Conservation (phyloP, 1,284 basidiomycete genomes). For the Sanguinoderma infundibulare region DNA sequence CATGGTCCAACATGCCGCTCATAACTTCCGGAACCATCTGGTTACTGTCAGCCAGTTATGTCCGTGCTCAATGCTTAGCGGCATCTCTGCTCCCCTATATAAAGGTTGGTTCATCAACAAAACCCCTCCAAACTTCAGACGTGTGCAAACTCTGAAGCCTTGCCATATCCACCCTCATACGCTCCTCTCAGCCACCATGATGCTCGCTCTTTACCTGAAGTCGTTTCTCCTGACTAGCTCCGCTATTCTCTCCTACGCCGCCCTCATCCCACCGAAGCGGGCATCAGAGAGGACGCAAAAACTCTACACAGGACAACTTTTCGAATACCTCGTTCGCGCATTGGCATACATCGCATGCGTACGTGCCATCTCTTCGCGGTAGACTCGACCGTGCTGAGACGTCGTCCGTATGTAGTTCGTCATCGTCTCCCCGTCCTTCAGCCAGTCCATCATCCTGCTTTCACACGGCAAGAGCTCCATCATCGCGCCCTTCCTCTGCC, state of each 20-base stretch:
- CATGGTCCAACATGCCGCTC: background rate
- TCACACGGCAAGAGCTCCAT: conserved; percentile 31
- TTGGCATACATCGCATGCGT: conserved; percentile 8
- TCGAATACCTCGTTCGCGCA: conserved; percentile 14
- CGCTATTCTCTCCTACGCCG: background rate
- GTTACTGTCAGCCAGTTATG: background rate
- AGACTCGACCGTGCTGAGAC: background rate
- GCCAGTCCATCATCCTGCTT: conserved; percentile 22
- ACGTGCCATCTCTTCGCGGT: background rate
- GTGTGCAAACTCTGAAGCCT: background rate
- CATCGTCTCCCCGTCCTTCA: conserved; percentile 3
- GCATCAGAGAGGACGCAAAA: background rate
- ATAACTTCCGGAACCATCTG: background rate
- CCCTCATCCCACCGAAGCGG: background rate
- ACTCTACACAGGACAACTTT: conserved; percentile 12
- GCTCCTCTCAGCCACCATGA: background rate
- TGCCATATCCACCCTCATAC: background rate
- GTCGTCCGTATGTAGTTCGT: background rate
- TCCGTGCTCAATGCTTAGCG: background rate
- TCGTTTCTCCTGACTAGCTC: background rate
- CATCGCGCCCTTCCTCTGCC: background rate
- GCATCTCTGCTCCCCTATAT: background rate
- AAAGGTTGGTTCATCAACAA: background rate
- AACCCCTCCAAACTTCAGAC: background rate
- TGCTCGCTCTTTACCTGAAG: background rate